Evolutionary conservation across 768 basidiomycete species (phyloP), one percentile per base, ranked within the genome.

Genomic region (Hemileccinum rubropunctum): DNA sequence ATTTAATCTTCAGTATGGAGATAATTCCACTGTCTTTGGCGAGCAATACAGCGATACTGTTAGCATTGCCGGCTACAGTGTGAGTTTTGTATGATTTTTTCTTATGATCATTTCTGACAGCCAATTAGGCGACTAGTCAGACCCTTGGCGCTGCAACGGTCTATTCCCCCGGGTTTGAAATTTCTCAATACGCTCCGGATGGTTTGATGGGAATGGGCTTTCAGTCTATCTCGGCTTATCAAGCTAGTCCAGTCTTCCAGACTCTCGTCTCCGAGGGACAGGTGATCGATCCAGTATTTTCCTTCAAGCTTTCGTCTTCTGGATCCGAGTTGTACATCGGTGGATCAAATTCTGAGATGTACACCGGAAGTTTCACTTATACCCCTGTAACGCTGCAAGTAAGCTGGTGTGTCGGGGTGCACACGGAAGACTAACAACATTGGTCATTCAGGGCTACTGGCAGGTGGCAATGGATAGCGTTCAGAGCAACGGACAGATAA

Each of bases 241-340:
- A 58, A 21, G 54, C 63, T 4, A 58, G 57, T 27, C 71, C 75
- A 0, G 51, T 74, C 28, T 73, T 76, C 51, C 69, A 74, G 36
- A 72, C 71, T 9, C 71, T 79, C 14, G 56, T 76, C 26, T 45
- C 57, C 4, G 66, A 80, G 47, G 64, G 63, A 13, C 40, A 60
- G 48, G 61, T 68, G 1, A 54, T 64, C n/a, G 49, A 67, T 12
- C 48, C 72, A 21, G 61, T 67, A 43, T 79, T 81, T 56, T 69
- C 73, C n/a, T 76, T 82, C 63, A 77, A 77, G 59, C 63, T 80
- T 21, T 61, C 75, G 4, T 35, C 59, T 9, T 47, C 56, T 9
- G 71, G 71, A 13, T 74, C 54, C 20, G 67, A 73, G 55, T 60
- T 76, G 36, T 73, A 58, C 58, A 42, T 78, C 23, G 76, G 78